Percentiles rank a stretch among this genome's conserved stretches.
Evolutionary conservation across 2,329 filamentous ascomycete genomes (phyloP).

Genomic region (Pyricularia sp.): DNA sequence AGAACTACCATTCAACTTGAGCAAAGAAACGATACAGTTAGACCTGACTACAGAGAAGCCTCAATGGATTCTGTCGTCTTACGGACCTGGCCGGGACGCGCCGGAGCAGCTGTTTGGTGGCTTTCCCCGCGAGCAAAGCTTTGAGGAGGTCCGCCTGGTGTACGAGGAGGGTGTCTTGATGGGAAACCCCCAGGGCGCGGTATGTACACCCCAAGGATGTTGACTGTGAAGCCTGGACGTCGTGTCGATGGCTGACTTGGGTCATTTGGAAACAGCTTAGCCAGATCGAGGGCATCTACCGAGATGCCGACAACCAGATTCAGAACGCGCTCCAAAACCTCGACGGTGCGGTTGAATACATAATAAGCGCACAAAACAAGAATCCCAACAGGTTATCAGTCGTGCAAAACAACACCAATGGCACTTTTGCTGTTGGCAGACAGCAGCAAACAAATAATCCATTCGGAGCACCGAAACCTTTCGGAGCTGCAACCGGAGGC

Average conservation of each 20-base stretch:
- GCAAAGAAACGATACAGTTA: slow-evolving; percentile 46
- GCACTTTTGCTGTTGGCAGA: slow-evolving; percentile 33
- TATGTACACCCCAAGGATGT: slow-evolving; percentile 19
- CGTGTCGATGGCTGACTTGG: neutral
- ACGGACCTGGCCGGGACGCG: slow-evolving; percentile 67
- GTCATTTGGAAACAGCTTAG: slow-evolving; percentile 34
- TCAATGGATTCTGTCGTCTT: slow-evolving; percentile 78
- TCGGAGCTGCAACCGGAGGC: slow-evolving; percentile 2
- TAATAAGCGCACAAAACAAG: slow-evolving; percentile 54
- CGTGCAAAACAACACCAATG: slow-evolving; percentile 37
- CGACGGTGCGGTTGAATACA: slow-evolving; percentile 61
- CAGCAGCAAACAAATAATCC: slow-evolving; percentile 4
- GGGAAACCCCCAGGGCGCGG: slow-evolving; percentile 49
- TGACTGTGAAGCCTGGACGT: neutral
- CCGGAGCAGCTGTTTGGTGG: slow-evolving; percentile 82
- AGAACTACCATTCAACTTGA: slow-evolving; percentile 38
- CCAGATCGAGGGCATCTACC: slow-evolving; percentile 51
- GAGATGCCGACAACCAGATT: slow-evolving; percentile 61
- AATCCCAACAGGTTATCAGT: slow-evolving; percentile 70
- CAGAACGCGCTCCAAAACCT: slow-evolving; percentile 60
- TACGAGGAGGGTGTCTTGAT: slow-evolving; percentile 51
- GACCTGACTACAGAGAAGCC: slow-evolving; percentile 67
- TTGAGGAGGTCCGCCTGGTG: slow-evolving; percentile 76
- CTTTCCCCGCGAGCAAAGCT: slow-evolving; percentile 68
- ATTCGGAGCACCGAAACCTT: slow-evolving; percentile 6